Percentiles rank a stretch among this genome's conserved stretches.
Evolutionary conservation across 352 stramenopile species (phyloP).

Genomic region (Pythium volutum): DNA sequence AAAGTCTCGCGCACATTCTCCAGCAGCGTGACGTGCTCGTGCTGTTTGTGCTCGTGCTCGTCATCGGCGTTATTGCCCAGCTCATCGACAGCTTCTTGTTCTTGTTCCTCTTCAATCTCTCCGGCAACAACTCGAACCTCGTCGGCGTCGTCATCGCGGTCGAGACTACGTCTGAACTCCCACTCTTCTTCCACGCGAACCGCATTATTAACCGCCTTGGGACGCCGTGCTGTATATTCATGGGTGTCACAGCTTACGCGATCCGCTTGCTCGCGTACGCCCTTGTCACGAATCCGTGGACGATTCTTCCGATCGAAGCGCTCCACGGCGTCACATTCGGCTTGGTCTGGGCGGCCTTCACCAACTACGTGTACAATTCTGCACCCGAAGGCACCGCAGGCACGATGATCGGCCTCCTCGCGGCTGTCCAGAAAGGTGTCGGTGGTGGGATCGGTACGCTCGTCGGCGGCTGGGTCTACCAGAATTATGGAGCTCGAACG

Average conservation of each 20-base stretch:
- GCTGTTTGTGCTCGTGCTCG: constrained; percentile 66
- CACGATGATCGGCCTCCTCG: constrained; percentile 69
- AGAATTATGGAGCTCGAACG: constrained; percentile 39
- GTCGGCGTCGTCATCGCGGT: constrained; percentile 65
- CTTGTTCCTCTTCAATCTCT: constrained; percentile 71
- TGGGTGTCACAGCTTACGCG: constrained; percentile 51
- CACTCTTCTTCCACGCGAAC: constrained; percentile 76
- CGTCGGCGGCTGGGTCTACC: constrained; percentile 65
- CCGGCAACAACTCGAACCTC: constrained; percentile 53
- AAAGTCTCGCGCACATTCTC: constrained; percentile 39
- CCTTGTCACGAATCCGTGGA: constrained; percentile 58
- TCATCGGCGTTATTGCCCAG: constrained; percentile 53
- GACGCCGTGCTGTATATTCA: constrained; percentile 46
- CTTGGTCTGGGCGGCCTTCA: constrained; percentile 70
- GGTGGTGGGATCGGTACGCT: constrained; percentile 58
- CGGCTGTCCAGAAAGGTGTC: constrained; percentile 65
- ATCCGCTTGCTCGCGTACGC: constrained; percentile 61
- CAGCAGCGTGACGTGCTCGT: constrained; percentile 51
- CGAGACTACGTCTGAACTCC: constrained; percentile 69
- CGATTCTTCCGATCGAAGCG: constrained; percentile 54
- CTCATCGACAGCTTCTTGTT: constrained; percentile 73
- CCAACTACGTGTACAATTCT: constrained; percentile 72
- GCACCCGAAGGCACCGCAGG: constrained; percentile 62
- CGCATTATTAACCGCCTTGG: constrained; percentile 58
- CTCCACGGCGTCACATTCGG: constrained; percentile 71